Percentiles rank a stretch among this genome's conserved stretches.
phyloP scores from a whole-genome alignment of 345 rosid species.

The Combretum micranthum region DNA sequence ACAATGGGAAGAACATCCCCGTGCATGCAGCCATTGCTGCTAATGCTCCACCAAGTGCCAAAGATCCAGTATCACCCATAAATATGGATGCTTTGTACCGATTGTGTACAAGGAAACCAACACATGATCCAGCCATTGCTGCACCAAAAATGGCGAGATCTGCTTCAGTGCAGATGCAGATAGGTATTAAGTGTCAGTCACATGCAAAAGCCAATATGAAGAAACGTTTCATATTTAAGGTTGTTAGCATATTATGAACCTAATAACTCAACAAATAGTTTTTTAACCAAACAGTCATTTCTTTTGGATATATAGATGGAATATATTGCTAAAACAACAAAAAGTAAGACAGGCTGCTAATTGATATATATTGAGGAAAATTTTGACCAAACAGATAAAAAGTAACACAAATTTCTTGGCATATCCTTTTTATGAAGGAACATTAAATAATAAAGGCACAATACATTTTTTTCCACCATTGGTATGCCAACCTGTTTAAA shows the following conservation, averaged over 20 bases:
- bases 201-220: not conserved
- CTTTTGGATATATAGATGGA: too few relatives aligned
- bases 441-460: not conserved
- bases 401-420: too few relatives aligned
- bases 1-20: conserved; percentile 88
- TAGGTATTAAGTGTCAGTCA: conserved; percentile 3
- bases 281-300: too few relatives aligned
- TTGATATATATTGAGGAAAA: too few relatives aligned
- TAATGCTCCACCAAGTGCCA: conserved; percentile 86
- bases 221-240: not conserved
- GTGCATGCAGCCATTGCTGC: conserved; percentile 96
- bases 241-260: not conserved
- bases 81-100: conserved; percentile 73
- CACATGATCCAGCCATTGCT: conserved; percentile 93
- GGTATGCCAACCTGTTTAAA: too few relatives aligned
- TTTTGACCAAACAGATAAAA: too few relatives aligned
- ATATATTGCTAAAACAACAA: too few relatives aligned
- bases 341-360: too few relatives aligned
- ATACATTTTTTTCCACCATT: not conserved
- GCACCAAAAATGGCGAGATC: conserved; percentile 86
- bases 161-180: conserved; percentile 19
- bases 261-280: too few relatives aligned
- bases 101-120: conserved; percentile 84
- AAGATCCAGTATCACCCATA: conserved; percentile 82
- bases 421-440: too few relatives aligned